Evolutionary conservation across 2,329 filamentous ascomycete genomes (phyloP).

Genomic region (Penicillium corylophilum): DNA sequence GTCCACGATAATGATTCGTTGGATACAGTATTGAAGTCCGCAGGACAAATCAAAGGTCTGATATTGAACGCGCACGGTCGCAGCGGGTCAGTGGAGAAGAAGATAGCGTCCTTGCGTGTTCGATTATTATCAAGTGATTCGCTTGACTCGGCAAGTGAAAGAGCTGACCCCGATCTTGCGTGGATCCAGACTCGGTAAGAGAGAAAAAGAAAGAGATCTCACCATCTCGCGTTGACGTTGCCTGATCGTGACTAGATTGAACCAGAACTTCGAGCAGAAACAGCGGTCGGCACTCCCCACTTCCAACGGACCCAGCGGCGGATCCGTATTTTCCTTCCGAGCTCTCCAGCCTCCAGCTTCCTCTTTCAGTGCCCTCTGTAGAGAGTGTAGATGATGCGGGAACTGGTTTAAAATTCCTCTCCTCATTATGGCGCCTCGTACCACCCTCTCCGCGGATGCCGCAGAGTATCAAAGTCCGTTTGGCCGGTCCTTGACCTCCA

Average conservation of each 20-base stretch:
- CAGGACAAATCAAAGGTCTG: background rate
- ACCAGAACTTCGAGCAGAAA: background rate
- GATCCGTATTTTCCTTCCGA: slow-evolving; percentile 4
- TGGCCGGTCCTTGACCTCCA: slow-evolving; percentile 52
- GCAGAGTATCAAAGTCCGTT: slow-evolving; percentile 30
- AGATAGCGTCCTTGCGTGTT: too few species aligned
- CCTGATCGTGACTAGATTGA: background rate
- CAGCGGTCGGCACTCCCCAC: slow-evolving; percentile 2
- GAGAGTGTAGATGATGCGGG: slow-evolving; percentile 2
- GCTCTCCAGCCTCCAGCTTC: slow-evolving; percentile 1
- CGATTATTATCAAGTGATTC: too few species aligned
- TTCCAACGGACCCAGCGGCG: background rate
- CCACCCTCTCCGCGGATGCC: slow-evolving; percentile 27
- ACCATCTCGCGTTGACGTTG: background rate
- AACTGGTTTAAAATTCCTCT: background rate
- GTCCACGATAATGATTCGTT: background rate
- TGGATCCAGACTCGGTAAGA: background rate
- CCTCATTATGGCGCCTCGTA: slow-evolving; percentile 31
- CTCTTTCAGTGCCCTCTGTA: background rate
- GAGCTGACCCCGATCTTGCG: background rate
- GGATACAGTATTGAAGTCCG: background rate
- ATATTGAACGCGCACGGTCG: background rate
- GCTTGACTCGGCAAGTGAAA: too few species aligned
- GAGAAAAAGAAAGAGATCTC: background rate
- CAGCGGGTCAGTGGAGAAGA: too few species aligned